Base-by-base conservation (phyloP, 345 rosid species). In the Diplotaxis tenuifolia region DNA sequence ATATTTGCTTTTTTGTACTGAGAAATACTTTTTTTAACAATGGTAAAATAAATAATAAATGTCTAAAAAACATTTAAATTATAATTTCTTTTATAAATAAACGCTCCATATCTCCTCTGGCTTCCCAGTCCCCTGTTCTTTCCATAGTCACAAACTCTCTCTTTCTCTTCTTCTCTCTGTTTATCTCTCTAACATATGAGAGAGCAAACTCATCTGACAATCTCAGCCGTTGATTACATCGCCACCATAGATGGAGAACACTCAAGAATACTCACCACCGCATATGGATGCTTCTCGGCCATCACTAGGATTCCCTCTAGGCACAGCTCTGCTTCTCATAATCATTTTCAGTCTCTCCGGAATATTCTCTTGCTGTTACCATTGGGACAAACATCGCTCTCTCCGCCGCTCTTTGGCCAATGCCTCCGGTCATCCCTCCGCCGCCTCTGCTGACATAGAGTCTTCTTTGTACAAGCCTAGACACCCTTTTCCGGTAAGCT, bases 341-440 rank as follows among this genome's bases (percentile, higher is more conserved):
- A 63, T 88, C 85, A 83, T 91, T 28, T 94, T 94, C 89, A 85
- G 86, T 81, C 83, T 94, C 78, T 89, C 97, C 60, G 97, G 97
- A 31, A 86, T 94, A 72, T 89, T 94, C 88, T 94, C 98, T 67
- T 94, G 98, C 70, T 94, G 98, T 79, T 94, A 94, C 85, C 98
- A 94, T 76, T 89, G 97, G 98, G 98, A 94, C 61, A 94, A 91
- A 84, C 83, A 89, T 80, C 81, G 91, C n/a, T 89, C 97, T 28
- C 83, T 91, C 81, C 98, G 97, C 58, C 88, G 86, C 1, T 81
- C 91, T 55, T 76, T 79, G 60, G 62, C 86, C 63, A 72, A 76
- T 10, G 74, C 79, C 29, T 21, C 78, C 10, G 81, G 25, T 23
- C 81, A 69, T 67, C 84, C 84, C 25, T 78, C 75, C 18, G 72